Evolutionary conservation across 495 filamentous ascomycete species (phyloP).

Genomic region (Aspergillus saccharolyticus): DNA sequence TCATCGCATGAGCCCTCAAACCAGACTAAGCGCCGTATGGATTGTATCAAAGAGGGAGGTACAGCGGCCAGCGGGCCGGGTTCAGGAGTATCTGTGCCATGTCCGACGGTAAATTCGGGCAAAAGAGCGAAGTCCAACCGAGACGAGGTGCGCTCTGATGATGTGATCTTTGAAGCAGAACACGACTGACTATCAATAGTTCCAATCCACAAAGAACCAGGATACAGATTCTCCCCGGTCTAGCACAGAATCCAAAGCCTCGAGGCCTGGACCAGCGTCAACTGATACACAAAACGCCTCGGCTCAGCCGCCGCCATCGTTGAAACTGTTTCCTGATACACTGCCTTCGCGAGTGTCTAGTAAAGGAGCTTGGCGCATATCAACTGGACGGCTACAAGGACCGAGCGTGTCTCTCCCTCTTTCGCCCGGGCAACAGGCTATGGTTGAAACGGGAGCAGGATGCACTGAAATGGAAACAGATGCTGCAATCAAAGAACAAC

Average conservation of each 20-base stretch:
- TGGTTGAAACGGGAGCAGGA: conserved; percentile 2
- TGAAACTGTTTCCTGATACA: conserved; percentile 39
- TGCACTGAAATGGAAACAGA: conserved; percentile 1
- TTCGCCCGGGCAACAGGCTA: conserved; percentile 5
- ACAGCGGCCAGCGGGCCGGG: not conserved
- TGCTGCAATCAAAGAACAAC: not conserved
- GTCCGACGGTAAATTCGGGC: too few species aligned
- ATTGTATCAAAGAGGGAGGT: not conserved
- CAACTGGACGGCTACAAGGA: conserved; percentile 12
- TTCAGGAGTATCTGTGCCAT: not conserved
- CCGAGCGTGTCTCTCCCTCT: conserved; percentile 8
- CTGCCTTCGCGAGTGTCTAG: conserved; percentile 32
- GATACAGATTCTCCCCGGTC: not conserved
- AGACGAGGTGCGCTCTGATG: too few species aligned
- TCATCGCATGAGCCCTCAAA: not conserved
- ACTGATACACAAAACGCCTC: conserved; percentile 9
- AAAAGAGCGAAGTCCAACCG: too few species aligned
- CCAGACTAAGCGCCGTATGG: not conserved
- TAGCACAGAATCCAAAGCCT: not conserved
- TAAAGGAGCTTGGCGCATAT: conserved; percentile 27
- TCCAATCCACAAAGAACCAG: not conserved
- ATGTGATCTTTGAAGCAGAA: not conserved
- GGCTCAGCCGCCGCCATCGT: conserved; percentile 17
- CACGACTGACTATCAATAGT: not conserved
- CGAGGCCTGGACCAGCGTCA: not conserved